A percentile compares a stretch with the other conserved stretches of the same genome.
Evolutionary conservation across 768 basidiomycete genomes (phyloP).

Genomic region (Macrolepiota fuliginosa): DNA sequence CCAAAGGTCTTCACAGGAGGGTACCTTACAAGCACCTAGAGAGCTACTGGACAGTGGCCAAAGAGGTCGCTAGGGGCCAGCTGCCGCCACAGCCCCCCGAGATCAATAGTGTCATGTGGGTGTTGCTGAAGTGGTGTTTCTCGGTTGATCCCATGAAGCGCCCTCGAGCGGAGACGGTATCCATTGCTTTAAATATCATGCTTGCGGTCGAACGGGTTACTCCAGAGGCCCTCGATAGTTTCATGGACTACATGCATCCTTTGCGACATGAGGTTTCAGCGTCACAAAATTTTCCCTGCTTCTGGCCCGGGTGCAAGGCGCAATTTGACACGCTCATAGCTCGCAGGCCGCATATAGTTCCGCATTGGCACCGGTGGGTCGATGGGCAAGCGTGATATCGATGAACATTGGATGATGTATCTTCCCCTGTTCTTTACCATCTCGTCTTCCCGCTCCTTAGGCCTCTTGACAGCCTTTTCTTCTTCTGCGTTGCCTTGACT

Average conservation of each 20-base stretch:
- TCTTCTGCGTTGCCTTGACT: too few species aligned
- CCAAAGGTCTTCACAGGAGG: slow-evolving; percentile 15
- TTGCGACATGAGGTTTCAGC: background rate
- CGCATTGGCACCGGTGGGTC: background rate
- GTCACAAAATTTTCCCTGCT: background rate
- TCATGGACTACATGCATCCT: background rate
- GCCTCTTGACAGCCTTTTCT: too few species aligned
- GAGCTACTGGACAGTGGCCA: slow-evolving; percentile 1
- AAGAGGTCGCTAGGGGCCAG: background rate
- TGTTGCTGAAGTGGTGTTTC: too few species aligned
- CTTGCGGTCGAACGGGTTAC: background rate
- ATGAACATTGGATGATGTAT: too few species aligned
- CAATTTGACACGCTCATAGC: background rate
- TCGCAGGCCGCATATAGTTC: background rate
- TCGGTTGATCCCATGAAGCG: background rate
- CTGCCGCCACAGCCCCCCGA: slow-evolving; percentile 11
- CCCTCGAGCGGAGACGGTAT: background rate
- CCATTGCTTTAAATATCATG: background rate
- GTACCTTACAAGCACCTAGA: slow-evolving; percentile 11
- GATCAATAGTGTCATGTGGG: background rate
- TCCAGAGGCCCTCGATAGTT: background rate
- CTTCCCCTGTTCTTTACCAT: too few species aligned
- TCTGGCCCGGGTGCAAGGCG: background rate
- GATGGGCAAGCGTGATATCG: background rate
- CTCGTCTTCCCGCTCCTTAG: too few species aligned